phyloP scores from a whole-genome alignment of 192 early-diverging fungal species.

The Podila verticillata region DNA sequence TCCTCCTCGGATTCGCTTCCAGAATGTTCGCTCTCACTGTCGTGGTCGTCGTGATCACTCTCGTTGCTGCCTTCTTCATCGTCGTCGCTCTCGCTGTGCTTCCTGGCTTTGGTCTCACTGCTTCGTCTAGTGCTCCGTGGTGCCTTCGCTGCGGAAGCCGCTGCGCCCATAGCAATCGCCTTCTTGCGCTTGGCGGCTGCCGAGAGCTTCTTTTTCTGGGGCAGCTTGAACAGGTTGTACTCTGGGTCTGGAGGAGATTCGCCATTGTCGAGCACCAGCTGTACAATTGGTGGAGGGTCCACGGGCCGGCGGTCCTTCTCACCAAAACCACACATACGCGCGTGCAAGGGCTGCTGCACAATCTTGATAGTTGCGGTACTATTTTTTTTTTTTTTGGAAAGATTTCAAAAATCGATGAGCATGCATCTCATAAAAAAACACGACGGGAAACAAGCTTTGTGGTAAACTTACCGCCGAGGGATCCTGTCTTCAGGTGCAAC shows the following conservation, averaged over 20 bases:
- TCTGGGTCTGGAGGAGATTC: conserved; percentile 57
- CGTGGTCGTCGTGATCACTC: neutral
- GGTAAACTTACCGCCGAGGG: neutral
- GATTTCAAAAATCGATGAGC: conserved; percentile 8
- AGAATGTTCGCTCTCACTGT: conserved; percentile 5
- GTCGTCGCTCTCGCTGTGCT: neutral
- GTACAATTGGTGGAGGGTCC: conserved; percentile 81
- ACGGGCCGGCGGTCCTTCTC: conserved; percentile 85
- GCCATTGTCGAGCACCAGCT: conserved; percentile 67
- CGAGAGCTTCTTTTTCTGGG: neutral
- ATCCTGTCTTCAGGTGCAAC: neutral
- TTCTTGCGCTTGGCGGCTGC: neutral
- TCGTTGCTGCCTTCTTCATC: conserved; percentile 13
- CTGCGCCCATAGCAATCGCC: neutral
- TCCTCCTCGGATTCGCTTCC: conserved; percentile 1
- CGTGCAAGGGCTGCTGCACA: conserved; percentile 78
- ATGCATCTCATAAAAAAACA: neutral
- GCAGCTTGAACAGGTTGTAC: conserved; percentile 13
- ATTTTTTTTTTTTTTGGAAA: neutral
- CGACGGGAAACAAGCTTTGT: too few species aligned
- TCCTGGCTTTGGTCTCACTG: conserved; percentile 1
- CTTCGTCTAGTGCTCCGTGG: neutral
- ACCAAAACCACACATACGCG: conserved; percentile 84
- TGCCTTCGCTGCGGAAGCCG: conserved; percentile 3
- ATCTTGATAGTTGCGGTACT: conserved; percentile 71